These are phyloP conservation scores for Apophysomyces trapeziformis DNA, from an alignment of 371 early-diverging fungal genomes.

Conservation along the genomic window DNA sequence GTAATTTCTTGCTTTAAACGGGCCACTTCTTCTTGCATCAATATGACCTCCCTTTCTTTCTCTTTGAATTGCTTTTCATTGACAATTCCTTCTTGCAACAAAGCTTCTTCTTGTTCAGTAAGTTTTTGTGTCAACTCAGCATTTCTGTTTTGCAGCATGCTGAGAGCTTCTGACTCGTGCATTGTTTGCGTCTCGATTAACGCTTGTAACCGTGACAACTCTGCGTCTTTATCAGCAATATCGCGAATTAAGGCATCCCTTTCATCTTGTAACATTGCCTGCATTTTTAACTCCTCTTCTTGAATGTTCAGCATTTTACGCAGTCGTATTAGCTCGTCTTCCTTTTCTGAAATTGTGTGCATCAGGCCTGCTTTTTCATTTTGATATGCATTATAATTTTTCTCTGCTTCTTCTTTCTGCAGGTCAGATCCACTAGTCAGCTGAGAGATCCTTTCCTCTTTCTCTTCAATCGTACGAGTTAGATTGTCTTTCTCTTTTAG, in stretches of 20 bases:
- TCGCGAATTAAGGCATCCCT: not conserved
- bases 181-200: not conserved
- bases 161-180: not conserved
- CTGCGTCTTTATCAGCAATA: not conserved
- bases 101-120: not conserved
- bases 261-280: not conserved
- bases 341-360: not conserved
- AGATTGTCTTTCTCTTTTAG: too few relatives aligned
- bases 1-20: not conserved
- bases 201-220: not conserved
- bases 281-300: not conserved
- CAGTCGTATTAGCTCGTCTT: not conserved
- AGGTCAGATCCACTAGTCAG: not conserved
- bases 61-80: not conserved
- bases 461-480: too few relatives aligned
- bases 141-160: not conserved
- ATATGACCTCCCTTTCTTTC: not conserved
- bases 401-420: not conserved
- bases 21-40: not conserved
- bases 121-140: not conserved
- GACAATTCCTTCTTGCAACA: not conserved
- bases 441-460: not conserved
- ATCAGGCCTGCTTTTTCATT: not conserved
- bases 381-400: not conserved
- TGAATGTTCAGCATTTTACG: not conserved